These are phyloP conservation scores for Yamadazyma philogaea DNA, from an alignment of 805 yeast species.

Conservation along the genomic window DNA sequence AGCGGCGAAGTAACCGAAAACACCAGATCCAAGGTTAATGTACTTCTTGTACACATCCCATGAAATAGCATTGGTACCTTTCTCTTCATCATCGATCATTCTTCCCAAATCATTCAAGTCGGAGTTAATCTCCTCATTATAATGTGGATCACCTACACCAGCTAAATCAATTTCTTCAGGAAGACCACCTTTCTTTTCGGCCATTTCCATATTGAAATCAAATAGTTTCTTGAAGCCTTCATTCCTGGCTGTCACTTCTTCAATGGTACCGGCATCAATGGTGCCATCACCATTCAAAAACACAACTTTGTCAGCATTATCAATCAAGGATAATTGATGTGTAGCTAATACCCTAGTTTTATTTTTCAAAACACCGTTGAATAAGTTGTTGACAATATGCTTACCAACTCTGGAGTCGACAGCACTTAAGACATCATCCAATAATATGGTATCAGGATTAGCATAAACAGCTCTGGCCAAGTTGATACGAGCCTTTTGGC, in stretches of 20 bases:
- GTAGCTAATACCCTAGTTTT: slow-evolving; percentile 42
- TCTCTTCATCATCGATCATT: slow-evolving; percentile 35
- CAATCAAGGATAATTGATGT: slow-evolving; percentile 40
- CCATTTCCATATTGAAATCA: slow-evolving; percentile 34
- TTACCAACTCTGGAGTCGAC: slow-evolving; percentile 44
- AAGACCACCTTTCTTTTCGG: slow-evolving; percentile 12
- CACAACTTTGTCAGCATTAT: slow-evolving; percentile 36
- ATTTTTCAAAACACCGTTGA: slow-evolving; percentile 30
- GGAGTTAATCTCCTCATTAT: slow-evolving; percentile 1
- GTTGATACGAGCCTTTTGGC: slow-evolving; percentile 44
- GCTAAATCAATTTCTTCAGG: slow-evolving; percentile 5
- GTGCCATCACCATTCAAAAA: slow-evolving; percentile 42
- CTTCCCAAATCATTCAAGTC: slow-evolving; percentile 22
- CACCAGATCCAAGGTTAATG: slow-evolving; percentile 36
- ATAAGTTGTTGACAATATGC: slow-evolving; percentile 36
- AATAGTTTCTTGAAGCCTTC: slow-evolving; percentile 49
- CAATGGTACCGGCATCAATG: slow-evolving; percentile 35
- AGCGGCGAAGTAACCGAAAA: slow-evolving; percentile 30
- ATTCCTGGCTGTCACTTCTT: slow-evolving; percentile 35
- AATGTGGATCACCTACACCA: slow-evolving; percentile 1
- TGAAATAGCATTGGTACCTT: slow-evolving; percentile 36
- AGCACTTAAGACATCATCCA: slow-evolving; percentile 45
- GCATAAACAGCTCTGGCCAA: slow-evolving; percentile 44
- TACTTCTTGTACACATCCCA: slow-evolving; percentile 39
- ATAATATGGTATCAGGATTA: slow-evolving; percentile 29